Evolutionary conservation across 129 eudicot genomes (phyloP).

Genomic region (Sambucus nigra): DNA sequence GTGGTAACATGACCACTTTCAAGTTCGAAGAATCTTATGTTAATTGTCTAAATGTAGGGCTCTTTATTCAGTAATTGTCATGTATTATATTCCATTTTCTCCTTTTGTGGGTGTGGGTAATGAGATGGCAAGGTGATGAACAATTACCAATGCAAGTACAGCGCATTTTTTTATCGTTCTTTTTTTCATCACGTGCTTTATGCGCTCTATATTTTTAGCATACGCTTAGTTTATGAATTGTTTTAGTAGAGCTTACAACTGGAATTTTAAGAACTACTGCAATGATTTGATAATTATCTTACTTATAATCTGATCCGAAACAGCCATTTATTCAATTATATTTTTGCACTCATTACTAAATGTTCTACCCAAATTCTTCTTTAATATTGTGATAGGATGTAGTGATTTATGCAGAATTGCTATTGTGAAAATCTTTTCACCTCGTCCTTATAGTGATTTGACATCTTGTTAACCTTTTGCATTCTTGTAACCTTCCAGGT

Average conservation of each 20-base stretch:
- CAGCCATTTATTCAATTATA: too few relatives aligned
- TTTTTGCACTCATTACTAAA: neutral
- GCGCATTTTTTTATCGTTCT: neutral
- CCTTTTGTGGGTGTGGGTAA: neutral
- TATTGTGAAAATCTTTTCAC: neutral
- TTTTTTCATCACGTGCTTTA: neutral
- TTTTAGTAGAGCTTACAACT: neutral
- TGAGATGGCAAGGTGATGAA: neutral
- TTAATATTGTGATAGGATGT: neutral
- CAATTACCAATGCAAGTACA: too few relatives aligned
- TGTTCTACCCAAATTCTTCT: neutral
- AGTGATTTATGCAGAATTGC: too few relatives aligned
- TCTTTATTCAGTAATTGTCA: too few relatives aligned
- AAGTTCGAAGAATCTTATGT: neutral
- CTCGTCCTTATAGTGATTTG: neutral
- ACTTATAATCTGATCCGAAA: neutral
- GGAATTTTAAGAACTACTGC: neutral
- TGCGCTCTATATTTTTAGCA: neutral
- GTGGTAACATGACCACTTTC: neutral
- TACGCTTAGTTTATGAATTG: neutral
- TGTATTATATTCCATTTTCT: neutral
- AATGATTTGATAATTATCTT: neutral
- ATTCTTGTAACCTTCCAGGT: constrained; percentile 35
- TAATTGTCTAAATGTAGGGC: too few relatives aligned
- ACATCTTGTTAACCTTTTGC: neutral